phyloP scores from a whole-genome alignment of 2,329 filamentous ascomycete genomes.

The Colletotrichum zoysiae region DNA sequence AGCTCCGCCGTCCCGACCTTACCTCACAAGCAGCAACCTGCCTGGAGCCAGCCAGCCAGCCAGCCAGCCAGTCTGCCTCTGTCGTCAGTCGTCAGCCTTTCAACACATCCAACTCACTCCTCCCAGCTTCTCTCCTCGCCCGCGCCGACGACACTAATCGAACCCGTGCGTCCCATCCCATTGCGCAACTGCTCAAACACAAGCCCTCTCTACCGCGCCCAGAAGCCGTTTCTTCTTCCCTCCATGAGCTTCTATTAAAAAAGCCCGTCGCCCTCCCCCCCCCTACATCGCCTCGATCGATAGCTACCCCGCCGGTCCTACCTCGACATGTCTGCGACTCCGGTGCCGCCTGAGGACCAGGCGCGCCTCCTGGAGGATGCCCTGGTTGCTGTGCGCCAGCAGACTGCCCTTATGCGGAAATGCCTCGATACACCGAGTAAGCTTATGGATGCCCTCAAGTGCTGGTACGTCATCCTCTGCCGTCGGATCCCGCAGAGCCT shows the following conservation, averaged over 20 bases:
- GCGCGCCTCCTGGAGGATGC: conserved; percentile 97
- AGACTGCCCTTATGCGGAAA: conserved; percentile 97
- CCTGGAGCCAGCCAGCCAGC: background rate
- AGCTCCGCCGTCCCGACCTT: conserved; percentile 28
- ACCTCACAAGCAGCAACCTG: conserved; percentile 26
- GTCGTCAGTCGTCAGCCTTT: conserved; percentile 29
- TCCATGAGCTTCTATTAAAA: conserved; percentile 33
- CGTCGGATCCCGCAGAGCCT: conserved; percentile 35
- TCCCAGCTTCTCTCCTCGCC: conserved; percentile 5
- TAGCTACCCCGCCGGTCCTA: conserved; percentile 42
- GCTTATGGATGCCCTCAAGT: conserved; percentile 99
- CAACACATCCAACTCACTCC: background rate
- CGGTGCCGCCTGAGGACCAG: conserved; percentile 81
- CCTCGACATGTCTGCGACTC: conserved; percentile 59
- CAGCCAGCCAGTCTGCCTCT: conserved; percentile 1
- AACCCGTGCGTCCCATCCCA: background rate
- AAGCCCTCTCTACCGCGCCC: background rate
- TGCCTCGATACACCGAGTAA: conserved; percentile 97
- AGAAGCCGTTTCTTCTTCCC: conserved; percentile 18
- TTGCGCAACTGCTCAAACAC: background rate
- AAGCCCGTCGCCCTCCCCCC: background rate
- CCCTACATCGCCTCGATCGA: conserved; percentile 40
- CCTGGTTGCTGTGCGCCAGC: conserved; percentile 93
- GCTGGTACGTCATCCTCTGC: conserved; percentile 78
- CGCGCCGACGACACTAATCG: conserved; percentile 14